Base-by-base conservation (phyloP, 2,329 filamentous ascomycete genomes). In the Sporothrix pallida region DNA sequence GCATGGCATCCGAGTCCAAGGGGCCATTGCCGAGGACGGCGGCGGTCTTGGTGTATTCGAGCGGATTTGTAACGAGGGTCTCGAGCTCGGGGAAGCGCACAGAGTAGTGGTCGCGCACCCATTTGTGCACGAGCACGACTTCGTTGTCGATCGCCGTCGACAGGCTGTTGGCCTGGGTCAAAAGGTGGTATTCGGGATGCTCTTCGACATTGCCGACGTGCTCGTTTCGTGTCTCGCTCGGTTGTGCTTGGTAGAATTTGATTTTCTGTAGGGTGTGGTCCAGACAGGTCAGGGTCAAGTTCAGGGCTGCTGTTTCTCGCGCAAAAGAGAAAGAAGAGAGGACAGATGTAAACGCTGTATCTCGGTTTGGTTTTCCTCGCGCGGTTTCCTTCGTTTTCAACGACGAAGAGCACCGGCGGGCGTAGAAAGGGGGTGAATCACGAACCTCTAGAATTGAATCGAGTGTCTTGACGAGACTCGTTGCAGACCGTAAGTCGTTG, bases 31-130 rank as follows among this genome's bases (percentile, higher is more conserved):
- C 92, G 75, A 99, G 88, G 76, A 98, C 97, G 3, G 93, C 91
- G 9, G 98, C 96, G 0, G 96, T 93, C 84, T 97, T 97, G 42
- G 95, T 94, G 83, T 98, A 99, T 80, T 98, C 94, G 70, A 98
- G 87, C 1, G 96, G 94, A 78, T 95, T 97, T 73, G 93, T 94
- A 75, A 99, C 92, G 48, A 99, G 88, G 23, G 88, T 88, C 82
- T 99, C 96, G 56, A 99, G 88, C 82, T 98, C 95, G 0, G 96
- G 95, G 79, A 98, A 99, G 75, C 95, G 90, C 20, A 92, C 88
- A 10, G 95, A 97, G 84, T 99, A 99, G 83, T 98, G 94, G 79
- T 99, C 96, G 79, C 95, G 90, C 74, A 98, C 94, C 82, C 94
- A 97, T 83, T 99, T 99, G 86, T 99, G 96, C 26, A 98, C 93